These are phyloP conservation scores for Sphagnum tenellum DNA, from an alignment of 225 moss, liverwort and hornwort genomes.

Conservation along the genomic window DNA sequence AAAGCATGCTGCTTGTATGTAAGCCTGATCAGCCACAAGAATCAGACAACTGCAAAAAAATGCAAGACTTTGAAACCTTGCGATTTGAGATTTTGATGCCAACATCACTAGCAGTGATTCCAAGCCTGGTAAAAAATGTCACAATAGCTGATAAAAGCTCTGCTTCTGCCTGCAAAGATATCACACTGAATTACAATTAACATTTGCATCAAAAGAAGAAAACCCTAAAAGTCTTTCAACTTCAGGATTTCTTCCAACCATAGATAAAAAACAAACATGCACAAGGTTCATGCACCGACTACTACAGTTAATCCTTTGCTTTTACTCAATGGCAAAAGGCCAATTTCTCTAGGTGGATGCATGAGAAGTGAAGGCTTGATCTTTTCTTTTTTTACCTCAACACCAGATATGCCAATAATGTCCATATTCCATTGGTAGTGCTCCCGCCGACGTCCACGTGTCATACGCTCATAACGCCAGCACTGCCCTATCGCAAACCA, in stretches of 20 bases:
- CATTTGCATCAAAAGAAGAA: too few relatives aligned
- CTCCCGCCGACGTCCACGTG: slow-evolving; percentile 82
- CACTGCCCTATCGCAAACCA: slow-evolving; percentile 98
- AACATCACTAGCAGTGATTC: slow-evolving; percentile 65
- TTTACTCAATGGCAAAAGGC: too few relatives aligned
- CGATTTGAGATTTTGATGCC: slow-evolving; percentile 84
- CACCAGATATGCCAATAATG: slow-evolving; percentile 76
- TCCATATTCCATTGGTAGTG: slow-evolving; percentile 99
- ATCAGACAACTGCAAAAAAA: too few relatives aligned
- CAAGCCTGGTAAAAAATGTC: slow-evolving; percentile 58
- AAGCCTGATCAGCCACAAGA: too few relatives aligned
- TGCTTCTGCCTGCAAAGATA: slow-evolving; percentile 71
- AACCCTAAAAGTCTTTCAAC: too few relatives aligned
- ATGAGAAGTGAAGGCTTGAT: too few relatives aligned
- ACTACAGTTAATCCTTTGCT: too few relatives aligned
- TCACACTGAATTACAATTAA: neutral
- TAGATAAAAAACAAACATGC: too few relatives aligned
- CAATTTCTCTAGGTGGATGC: too few relatives aligned
- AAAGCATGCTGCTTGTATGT: too few relatives aligned
- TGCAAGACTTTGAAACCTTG: slow-evolving; percentile 35
- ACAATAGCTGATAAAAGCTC: slow-evolving; percentile 86
- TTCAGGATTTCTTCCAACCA: too few relatives aligned
- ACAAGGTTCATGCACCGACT: too few relatives aligned
- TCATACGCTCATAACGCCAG: slow-evolving; percentile 94
- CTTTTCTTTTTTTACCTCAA: slow-evolving; percentile 39